Percentiles rank a stretch among this genome's conserved stretches.
phyloP scores from a whole-genome alignment of 768 basidiomycete species.

The Asterophora parasitica region DNA sequence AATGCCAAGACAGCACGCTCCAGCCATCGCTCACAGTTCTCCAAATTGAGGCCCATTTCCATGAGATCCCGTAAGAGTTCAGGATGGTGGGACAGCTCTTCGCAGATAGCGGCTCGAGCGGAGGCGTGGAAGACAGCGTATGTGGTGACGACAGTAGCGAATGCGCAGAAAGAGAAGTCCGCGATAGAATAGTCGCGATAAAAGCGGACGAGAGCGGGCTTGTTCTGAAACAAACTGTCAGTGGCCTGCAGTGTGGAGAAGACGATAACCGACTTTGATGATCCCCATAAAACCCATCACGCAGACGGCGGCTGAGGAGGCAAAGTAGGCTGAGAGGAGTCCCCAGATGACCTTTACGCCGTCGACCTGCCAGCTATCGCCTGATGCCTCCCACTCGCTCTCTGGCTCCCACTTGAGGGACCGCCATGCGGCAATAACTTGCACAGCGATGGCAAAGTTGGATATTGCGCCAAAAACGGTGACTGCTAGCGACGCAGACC shows the following conservation, averaged over 20 bases:
- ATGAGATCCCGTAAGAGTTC: slow-evolving; percentile 67
- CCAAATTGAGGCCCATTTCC: slow-evolving; percentile 68
- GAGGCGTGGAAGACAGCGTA: slow-evolving; percentile 55
- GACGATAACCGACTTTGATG: slow-evolving; percentile 45
- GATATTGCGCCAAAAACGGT: slow-evolving; percentile 22
- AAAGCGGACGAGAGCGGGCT: slow-evolving; percentile 63
- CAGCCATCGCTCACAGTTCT: slow-evolving; percentile 80
- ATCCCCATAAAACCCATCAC: slow-evolving; percentile 66
- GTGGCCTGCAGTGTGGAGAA: neutral
- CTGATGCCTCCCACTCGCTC: slow-evolving; percentile 40
- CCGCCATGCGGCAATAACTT: slow-evolving; percentile 23
- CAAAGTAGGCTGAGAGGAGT: slow-evolving; percentile 62
- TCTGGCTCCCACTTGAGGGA: slow-evolving; percentile 41
- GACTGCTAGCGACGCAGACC: slow-evolving; percentile 24
- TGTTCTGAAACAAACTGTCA: slow-evolving; percentile 38
- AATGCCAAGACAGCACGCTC: slow-evolving; percentile 59
- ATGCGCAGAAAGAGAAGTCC: slow-evolving; percentile 66
- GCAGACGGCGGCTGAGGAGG: slow-evolving; percentile 58
- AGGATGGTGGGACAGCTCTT: slow-evolving; percentile 69
- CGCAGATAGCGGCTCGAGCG: slow-evolving; percentile 60
- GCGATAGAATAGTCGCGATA: slow-evolving; percentile 81
- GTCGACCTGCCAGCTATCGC: slow-evolving; percentile 36
- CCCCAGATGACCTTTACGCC: slow-evolving; percentile 53
- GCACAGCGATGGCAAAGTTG: slow-evolving; percentile 30
- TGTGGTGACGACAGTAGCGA: slow-evolving; percentile 50